Base-by-base conservation (phyloP, 139 green algal species). In the Zygnema cylindricum region DNA sequence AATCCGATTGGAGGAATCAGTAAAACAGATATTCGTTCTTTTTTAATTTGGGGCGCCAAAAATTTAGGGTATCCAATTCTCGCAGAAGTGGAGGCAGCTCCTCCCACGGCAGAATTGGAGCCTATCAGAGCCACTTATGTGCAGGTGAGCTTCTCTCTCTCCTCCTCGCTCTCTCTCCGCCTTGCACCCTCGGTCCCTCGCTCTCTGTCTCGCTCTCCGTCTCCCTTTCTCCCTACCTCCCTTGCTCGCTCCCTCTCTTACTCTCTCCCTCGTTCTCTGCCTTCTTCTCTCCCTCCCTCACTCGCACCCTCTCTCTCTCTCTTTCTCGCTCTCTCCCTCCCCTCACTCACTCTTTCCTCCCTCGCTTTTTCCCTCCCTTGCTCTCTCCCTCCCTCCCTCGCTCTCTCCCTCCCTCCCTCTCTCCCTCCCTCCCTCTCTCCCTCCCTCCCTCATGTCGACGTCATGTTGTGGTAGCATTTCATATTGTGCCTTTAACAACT, bases 101-200 rank as follows among this genome's bases (percentile, higher is more conserved):
- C 95, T 1, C 97, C 97, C 57, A 98, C 95, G 16, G 97, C 97
- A 0, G 97, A 99, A 93, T 93, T 99, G 77, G 96, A 98, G 92
- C 97, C 97, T 0, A 90, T 98, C 30, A 35, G 75, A 35, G 81
- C 85, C 0, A 90, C 90, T 1, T 92, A 93, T 71, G 81, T 91
- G 3, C 92, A 94, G 83, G 86, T 77, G 55, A 40, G 3, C 7
- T 79, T 79, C 71, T 79, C 7, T 11, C 7, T 43, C 71, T 43
- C 38, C 71, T 79, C 7, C 71, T 43, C 7, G 36, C 71, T 79
- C 16, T 16, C 16, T 79, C 3, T 79, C 71, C 71, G 7, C 49
- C 7, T 16, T 63, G 7, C 49, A 63, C n/a, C n/a, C n/a, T n/a
- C n/a, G n/a, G n/a, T n/a, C n/a, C n/a, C n/a, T n/a, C n/a, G n/a